These are phyloP conservation scores for Phytophthora citrophthora DNA, from an alignment of 352 stramenopile genomes.

Conservation along the genomic window DNA sequence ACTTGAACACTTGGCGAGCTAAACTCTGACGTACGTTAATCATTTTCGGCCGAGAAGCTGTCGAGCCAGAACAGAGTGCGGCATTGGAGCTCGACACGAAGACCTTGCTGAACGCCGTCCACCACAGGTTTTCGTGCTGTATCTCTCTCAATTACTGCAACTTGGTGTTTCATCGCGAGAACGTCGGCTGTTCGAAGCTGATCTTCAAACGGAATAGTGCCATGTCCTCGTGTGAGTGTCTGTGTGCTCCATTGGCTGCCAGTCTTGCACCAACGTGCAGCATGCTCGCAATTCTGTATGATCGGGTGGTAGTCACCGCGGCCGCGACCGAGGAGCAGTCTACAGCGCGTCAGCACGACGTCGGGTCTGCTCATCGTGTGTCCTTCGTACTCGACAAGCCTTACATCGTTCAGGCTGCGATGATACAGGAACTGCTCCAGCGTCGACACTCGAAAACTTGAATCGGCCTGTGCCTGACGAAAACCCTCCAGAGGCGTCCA, in stretches of 20 bases:
- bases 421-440: constrained; percentile 63
- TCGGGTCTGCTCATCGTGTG: constrained; percentile 52
- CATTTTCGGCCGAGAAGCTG: constrained; percentile 58
- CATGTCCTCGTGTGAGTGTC: constrained; percentile 43
- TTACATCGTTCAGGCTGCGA: constrained; percentile 38
- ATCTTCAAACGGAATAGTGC: constrained; percentile 57
- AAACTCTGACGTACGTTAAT: constrained; percentile 48
- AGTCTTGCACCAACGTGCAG: constrained; percentile 51
- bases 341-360: constrained; percentile 63
- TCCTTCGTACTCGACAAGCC: constrained; percentile 60
- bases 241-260: constrained; percentile 66
- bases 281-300: constrained; percentile 69
- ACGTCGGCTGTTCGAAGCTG: constrained; percentile 51
- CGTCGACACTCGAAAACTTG: constrained; percentile 63
- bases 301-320: constrained; percentile 68
- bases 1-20: constrained; percentile 51
- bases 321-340: constrained; percentile 54
- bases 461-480: constrained; percentile 54
- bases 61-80: constrained; percentile 49
- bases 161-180: constrained; percentile 43
- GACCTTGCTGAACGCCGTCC: constrained; percentile 10
- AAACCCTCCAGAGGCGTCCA: constrained; percentile 57
- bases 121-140: constrained; percentile 27
- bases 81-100: constrained; percentile 27
- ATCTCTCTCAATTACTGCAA: constrained; percentile 52